Conservation (phyloP, 2,329 filamentous ascomycete species). For the Botrytis galanthina region DNA sequence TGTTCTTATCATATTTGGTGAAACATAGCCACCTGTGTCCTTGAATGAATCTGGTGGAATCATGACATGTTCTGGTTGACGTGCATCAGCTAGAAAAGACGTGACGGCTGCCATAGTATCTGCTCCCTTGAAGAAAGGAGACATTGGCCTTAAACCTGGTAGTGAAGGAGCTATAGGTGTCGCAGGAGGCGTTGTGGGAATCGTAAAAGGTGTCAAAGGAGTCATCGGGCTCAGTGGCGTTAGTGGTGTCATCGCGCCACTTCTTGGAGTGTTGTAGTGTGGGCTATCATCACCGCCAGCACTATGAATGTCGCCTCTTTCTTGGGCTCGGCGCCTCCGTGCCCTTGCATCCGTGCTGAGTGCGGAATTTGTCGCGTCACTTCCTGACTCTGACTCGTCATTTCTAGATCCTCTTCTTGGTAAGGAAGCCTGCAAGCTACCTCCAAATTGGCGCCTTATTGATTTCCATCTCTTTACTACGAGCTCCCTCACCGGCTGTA, state of each 20-base stretch:
- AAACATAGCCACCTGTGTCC: conserved; percentile 12
- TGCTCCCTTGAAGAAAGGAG: background rate
- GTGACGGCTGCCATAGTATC: background rate
- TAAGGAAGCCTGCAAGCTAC: conserved; percentile 28
- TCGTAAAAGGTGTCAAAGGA: background rate
- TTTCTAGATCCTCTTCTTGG: conserved; percentile 25
- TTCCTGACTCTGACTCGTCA: conserved; percentile 13
- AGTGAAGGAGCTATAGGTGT: background rate
- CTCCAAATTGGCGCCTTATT: conserved; percentile 32
- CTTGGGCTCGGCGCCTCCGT: conserved; percentile 32
- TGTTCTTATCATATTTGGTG: conserved; percentile 14
- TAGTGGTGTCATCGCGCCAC: conserved; percentile 16
- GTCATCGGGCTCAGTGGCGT: background rate
- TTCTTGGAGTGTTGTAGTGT: conserved; percentile 32
- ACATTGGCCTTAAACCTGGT: background rate
- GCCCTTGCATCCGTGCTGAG: conserved; percentile 29
- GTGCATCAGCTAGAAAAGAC: background rate
- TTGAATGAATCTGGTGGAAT: background rate
- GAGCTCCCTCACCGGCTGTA: conserved; percentile 36
- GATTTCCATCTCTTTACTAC: conserved; percentile 36
- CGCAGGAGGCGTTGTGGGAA: background rate
- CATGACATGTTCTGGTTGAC: conserved; percentile 25
- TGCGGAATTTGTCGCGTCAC: conserved; percentile 21
- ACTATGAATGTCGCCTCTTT: conserved; percentile 36
- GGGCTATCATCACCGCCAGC: conserved; percentile 28